A percentile compares a stretch with the other conserved stretches of the same genome.
phyloP scores from a whole-genome alignment of 1,284 basidiomycete species.

The Neolentinus lepideus region DNA sequence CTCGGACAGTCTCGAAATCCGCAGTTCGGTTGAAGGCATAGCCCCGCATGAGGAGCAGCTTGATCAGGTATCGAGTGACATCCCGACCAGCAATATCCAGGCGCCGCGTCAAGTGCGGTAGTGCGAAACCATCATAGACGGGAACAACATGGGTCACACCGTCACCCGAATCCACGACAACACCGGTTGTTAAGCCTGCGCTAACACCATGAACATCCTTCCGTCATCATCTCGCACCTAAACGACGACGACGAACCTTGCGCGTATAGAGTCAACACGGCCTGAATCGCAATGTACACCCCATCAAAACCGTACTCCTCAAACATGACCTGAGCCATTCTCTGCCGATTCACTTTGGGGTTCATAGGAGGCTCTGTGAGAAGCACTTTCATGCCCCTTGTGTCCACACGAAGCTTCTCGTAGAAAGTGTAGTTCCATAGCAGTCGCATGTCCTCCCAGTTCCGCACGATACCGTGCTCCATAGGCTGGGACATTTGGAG shows the following conservation, averaged over 20 bases:
- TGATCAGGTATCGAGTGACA: conserved; percentile 98
- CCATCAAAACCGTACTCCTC: conserved; percentile 97
- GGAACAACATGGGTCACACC: conserved; percentile 99
- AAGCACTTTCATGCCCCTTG: conserved; percentile 84
- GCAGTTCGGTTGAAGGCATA: conserved; percentile 99
- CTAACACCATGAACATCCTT: not conserved
- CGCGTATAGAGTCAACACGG: conserved; percentile 95
- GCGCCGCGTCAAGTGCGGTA: conserved; percentile 91
- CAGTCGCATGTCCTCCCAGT: conserved; percentile 99
- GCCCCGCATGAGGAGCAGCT: conserved; percentile 94
- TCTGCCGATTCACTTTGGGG: conserved; percentile 87
- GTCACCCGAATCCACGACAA: conserved; percentile 98
- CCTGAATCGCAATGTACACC: conserved; percentile 98
- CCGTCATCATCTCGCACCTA: not conserved
- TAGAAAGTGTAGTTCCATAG: conserved; percentile 99
- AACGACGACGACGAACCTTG: conserved; percentile 64
- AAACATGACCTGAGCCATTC: conserved; percentile 99
- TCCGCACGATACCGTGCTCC: conserved; percentile 98
- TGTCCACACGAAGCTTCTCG: conserved; percentile 90
- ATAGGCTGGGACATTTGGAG: conserved; percentile 97
- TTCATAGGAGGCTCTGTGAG: conserved; percentile 99
- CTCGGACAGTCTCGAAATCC: conserved; percentile 97
- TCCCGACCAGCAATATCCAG: conserved; percentile 97
- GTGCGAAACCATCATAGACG: conserved; percentile 94
- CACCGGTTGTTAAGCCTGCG: conserved; percentile 92